Conservation (phyloP, 169 alveolate genomes). For the Plasmodium gallinaceum region DNA sequence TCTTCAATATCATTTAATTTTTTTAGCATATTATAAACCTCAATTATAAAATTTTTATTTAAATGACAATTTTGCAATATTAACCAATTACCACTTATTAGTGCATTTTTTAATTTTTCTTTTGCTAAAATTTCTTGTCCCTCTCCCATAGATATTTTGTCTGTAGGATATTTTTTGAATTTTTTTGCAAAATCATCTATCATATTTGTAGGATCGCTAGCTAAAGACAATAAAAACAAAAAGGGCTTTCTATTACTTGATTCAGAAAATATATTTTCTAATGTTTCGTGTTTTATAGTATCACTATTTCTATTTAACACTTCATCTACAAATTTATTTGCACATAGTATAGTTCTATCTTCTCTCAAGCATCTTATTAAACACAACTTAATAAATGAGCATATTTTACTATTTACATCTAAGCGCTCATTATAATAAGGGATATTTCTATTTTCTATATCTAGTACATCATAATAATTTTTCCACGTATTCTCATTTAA, state of each 20-base stretch:
- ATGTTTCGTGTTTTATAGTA: constrained; percentile 93
- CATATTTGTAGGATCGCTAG: constrained; percentile 95
- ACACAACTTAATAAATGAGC: constrained; percentile 92
- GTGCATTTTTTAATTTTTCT: constrained; percentile 91
- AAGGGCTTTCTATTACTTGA: constrained; percentile 91
- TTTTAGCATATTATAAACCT: constrained; percentile 91
- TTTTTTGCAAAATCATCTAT: constrained; percentile 96
- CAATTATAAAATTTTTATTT: constrained; percentile 93
- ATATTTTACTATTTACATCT: constrained; percentile 89
- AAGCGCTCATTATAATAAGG: constrained; percentile 95
- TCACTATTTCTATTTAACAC: constrained; percentile 91
- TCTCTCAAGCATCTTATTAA: constrained; percentile 94
- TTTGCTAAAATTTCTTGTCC: constrained; percentile 95
- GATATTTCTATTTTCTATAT: constrained; percentile 93
- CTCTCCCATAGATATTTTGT: constrained; percentile 97
- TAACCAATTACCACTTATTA: constrained; percentile 96
- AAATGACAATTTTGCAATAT: constrained; percentile 96
- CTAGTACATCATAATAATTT: constrained; percentile 92
- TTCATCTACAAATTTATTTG: constrained; percentile 90
- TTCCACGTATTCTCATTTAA: constrained; percentile 92
- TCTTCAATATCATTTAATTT: constrained; percentile 90
- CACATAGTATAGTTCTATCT: constrained; percentile 94
- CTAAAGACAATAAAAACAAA: constrained; percentile 93
- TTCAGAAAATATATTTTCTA: constrained; percentile 92
- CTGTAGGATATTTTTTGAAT: constrained; percentile 94